Evolutionary conservation across 129 eudicot species (phyloP), one percentile per base, ranked within the genome.

Genomic region (Artemisia annua): DNA sequence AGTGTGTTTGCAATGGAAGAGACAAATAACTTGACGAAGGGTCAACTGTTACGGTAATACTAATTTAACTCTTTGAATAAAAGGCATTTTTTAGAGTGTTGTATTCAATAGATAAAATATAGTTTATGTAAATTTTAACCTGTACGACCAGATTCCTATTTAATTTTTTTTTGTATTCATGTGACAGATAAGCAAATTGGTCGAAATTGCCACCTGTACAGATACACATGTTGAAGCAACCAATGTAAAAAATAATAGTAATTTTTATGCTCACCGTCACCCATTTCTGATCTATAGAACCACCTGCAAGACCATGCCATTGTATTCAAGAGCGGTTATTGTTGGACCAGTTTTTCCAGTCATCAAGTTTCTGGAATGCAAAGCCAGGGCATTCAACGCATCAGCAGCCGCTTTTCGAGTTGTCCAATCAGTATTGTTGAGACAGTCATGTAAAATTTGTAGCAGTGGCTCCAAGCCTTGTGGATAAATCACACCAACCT

Each of bases 401-500:
- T 93, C 98, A 62, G 96, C 97, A 17, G 99, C 98, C 53, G 98
- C 97, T 82, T 93, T 93, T 15, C 98, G 88, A 12, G 98, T 88
- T 51, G 98, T 91, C 97, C 97, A 93, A 74, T 93, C 98, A 53
- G 96, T 26, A 80, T 87, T 93, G 69, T 76, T 71, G 66, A 93
- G 91, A 77, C 92, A 90, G n/a, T 82, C 98, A 11, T 87, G 98
- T 73, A 93, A 86, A 75, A 91, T 84, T 75, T 90, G 97, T 79
- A 93, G 81, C 84, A 93, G 63, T 19, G 92, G 63, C 71, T 93
- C 97, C 83, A 89, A 73, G 46, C 83, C 89, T 75, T 84, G 97
- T 3, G 96, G 92, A 76, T 92, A 84, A 43, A 93, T 86, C 61
- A 96, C 98, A 57, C 98, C 92, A 74, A 89, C 96, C 98, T 92